These are phyloP conservation scores for Baudoinia panamericana DNA, from an alignment of 495 filamentous ascomycete species.

Conservation along the genomic window DNA sequence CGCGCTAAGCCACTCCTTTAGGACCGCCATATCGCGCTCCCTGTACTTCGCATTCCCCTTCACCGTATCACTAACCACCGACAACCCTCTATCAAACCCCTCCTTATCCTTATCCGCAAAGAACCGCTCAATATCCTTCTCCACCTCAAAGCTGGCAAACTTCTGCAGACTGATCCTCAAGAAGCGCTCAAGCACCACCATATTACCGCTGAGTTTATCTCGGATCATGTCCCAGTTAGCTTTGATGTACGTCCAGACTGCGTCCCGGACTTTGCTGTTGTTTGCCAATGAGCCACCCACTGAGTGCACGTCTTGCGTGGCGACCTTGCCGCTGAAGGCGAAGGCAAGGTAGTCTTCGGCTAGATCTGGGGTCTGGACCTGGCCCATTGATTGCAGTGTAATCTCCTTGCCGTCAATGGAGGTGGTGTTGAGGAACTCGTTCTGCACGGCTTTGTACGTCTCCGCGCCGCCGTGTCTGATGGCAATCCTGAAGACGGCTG, in stretches of 20 bases:
- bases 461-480: constrained; percentile 51
- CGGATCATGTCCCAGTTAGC: constrained; percentile 60
- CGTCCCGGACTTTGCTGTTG: constrained; percentile 54
- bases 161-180: constrained; percentile 60
- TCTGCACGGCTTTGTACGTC: constrained; percentile 61
- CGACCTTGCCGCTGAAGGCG: constrained; percentile 62
- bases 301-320: constrained; percentile 75
- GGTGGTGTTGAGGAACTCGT: constrained; percentile 67
- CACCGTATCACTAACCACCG: constrained; percentile 69
- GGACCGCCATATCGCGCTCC: constrained; percentile 50
- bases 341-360: constrained; percentile 60
- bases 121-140: constrained; percentile 67
- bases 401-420: constrained; percentile 86
- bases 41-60: constrained; percentile 64
- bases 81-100: constrained; percentile 65
- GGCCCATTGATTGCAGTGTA: constrained; percentile 61
- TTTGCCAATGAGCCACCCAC: constrained; percentile 56
- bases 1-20: constrained; percentile 57
- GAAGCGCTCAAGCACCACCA: constrained; percentile 78
- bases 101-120: constrained; percentile 70
- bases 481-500: constrained; percentile 66
- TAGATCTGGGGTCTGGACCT: constrained; percentile 53
- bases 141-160: constrained; percentile 56
- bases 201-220: constrained; percentile 58
- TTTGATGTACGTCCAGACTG: constrained; percentile 75